phyloP scores from a whole-genome alignment of 148 eudicot species.

The Rhododendron ferrugineum region DNA sequence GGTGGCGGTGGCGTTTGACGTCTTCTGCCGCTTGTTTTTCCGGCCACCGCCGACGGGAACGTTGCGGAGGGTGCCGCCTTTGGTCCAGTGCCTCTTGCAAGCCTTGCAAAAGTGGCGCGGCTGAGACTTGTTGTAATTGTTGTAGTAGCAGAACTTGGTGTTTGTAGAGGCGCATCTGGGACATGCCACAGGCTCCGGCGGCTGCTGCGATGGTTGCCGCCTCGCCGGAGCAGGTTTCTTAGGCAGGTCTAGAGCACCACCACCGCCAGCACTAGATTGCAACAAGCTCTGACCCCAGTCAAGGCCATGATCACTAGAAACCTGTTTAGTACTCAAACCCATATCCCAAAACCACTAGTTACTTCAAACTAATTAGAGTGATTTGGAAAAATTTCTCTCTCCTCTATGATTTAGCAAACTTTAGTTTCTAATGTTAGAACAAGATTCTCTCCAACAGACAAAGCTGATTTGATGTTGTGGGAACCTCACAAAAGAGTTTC shows the following conservation, averaged over 20 bases:
- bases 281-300: conserved; percentile 36
- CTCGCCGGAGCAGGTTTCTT: conserved; percentile 28
- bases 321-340: conserved; percentile 69
- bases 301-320: conserved; percentile 41
- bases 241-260: conserved; percentile 19
- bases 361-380: neutral
- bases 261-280: neutral
- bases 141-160: conserved; percentile 92
- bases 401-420: neutral
- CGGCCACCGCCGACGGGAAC: conserved; percentile 93
- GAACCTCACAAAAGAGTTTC: neutral
- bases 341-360: conserved; percentile 14
- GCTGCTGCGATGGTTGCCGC: conserved; percentile 21
- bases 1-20: conserved; percentile 21
- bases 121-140: conserved; percentile 88
- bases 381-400: neutral
- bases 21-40: conserved; percentile 69
- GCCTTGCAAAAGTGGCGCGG: conserved; percentile 86
- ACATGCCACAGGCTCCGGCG: conserved; percentile 50
- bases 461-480: neutral
- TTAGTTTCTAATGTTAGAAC: too few relatives aligned
- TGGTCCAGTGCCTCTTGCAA: conserved; percentile 96
- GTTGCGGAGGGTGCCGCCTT: conserved; percentile 89
- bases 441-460: too few relatives aligned
- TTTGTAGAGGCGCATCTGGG: conserved; percentile 79